Base-by-base conservation (phyloP, 2,329 filamentous ascomycete species). In the Aspergillus viridinutans region DNA sequence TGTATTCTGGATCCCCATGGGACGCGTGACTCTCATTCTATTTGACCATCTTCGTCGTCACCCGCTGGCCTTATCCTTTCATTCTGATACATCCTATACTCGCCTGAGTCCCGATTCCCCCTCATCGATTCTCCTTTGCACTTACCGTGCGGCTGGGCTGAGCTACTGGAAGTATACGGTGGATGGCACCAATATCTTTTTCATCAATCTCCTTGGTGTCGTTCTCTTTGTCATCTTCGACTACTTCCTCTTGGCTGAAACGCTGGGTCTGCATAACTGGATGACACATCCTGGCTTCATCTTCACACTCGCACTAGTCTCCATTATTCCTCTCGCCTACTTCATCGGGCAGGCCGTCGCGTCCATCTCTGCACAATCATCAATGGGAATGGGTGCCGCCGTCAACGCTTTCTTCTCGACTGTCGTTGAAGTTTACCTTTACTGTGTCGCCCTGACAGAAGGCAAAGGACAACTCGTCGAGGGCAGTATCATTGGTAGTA, bases 151-250 rank as follows among this genome's bases (percentile, higher is more conserved):
- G 47, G 93, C 95, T 12, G 94, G 94, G 12, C 81, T 86, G 64
- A 93, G 93, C 74, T 99, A 99, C 79, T 99, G 95, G 93, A 99
- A 99, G 77, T 99, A 99, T 76, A 99, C 94, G 3, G 82, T 99
- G 57, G 94, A 99, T 70, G 95, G 94, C 55, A 99, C 94, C 59
- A 99, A 99, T 76, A 96, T 99, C 70, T 97, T 99, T 77, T 85
- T 99, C 64, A 97, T 99, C 80, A 99, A 99, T 72, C 83, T 99
- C 56, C 90, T 97, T 78, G 89, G 86, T 12, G 85, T 99, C 20
- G 94, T 99, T n/a, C 78, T 90, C 25, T 97, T 99, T 70, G 90
- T 93, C 68, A 95, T 99, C 61, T 85, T 96, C 63, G 94, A 99
- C 78, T 97, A 93, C 81, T 86, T 86, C 58, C 81, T 99, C 25